Base-by-base conservation (phyloP, 495 filamentous ascomycete species). In the Hyaloscypha bicolor region DNA sequence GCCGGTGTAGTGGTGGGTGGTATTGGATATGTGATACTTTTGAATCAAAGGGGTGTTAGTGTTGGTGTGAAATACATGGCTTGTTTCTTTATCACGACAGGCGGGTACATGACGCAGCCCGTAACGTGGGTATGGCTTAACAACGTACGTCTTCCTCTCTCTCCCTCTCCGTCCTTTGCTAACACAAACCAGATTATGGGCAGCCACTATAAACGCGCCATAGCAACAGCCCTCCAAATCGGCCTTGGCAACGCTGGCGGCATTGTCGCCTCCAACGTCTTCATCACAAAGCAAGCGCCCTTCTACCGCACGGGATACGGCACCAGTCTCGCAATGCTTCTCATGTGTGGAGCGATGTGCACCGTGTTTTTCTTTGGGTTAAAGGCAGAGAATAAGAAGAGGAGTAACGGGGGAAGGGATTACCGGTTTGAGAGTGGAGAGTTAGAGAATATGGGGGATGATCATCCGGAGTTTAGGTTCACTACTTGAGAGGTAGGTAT, bases 181-280 rank as follows among this genome's bases (percentile, higher is more conserved):
- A 56, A 32, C 51, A 39, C 22, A 52, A 32, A 91, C 72, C 83
- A 68, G 60, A 86, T 85, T 64, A 77, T 88, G 6, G 81, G 42
- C 16, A 86, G 87, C 21, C 85, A 89, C 68, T 89, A 86, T 72
- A 89, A 90, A 71, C 83, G 86, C 14, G 81, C 83, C 9, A 82
- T 88, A 25, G 83, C 80, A 4, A 80, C 84, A 0, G 86, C 81
- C 1, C 73, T 87, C 73, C 79, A 87, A 72, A 75, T 88, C 55
- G 79, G 82, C 0, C 77, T 89, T 56, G 86, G 85, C 1, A 88
- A 88, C 63, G 74, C 80, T 16, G 82, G 79, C 60, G 87, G 86
- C 1, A 83, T 89, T 69, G 77, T 88, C 21, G 85, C 85, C 2
- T 83, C 82, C 75, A 80, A 77, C 77, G 76, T 79, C 39, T 79